A percentile compares a stretch with the other conserved stretches of the same genome.
These are phyloP conservation scores for Diaporthe capsici DNA, from an alignment of 2,329 filamentous ascomycete genomes.

Conservation along the genomic window DNA sequence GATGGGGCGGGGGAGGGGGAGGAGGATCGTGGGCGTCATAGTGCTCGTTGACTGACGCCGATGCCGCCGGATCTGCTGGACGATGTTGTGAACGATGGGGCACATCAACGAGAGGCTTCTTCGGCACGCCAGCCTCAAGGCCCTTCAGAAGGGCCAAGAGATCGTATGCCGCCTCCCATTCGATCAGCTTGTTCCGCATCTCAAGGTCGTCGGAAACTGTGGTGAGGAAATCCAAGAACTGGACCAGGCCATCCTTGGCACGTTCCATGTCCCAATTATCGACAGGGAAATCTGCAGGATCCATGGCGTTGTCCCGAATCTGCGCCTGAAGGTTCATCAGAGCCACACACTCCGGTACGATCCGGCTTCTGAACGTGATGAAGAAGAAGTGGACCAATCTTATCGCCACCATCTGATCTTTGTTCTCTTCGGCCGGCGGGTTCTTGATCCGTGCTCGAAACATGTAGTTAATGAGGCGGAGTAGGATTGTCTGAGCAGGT, in stretches of 20 bases:
- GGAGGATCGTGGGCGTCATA: constrained; percentile 53
- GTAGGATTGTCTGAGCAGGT: constrained; percentile 91
- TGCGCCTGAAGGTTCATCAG: constrained; percentile 94
- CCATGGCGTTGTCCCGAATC: constrained; percentile 81
- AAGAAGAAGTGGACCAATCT: constrained; percentile 89
- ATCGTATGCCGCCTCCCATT: constrained; percentile 94
- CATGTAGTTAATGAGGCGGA: constrained; percentile 91
- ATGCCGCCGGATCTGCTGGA: constrained; percentile 44
- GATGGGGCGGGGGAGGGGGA: constrained; percentile 63
- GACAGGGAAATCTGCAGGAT: constrained; percentile 90
- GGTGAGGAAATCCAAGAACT: constrained; percentile 94
- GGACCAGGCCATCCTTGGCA: constrained; percentile 93
- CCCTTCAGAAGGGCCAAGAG: constrained; percentile 89
- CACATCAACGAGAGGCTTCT: constrained; percentile 76
- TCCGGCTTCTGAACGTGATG: constrained; percentile 90
- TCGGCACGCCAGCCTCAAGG: constrained; percentile 88
- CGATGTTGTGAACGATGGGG: constrained; percentile 57
- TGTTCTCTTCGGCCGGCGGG: constrained; percentile 60
- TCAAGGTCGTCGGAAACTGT: constrained; percentile 89
- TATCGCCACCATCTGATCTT: constrained; percentile 68
- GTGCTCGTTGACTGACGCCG: constrained; percentile 53
- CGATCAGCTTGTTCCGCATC: constrained; percentile 86
- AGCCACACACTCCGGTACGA: constrained; percentile 95
- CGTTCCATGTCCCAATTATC: constrained; percentile 98
- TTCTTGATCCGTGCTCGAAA: constrained; percentile 72